Base-by-base conservation (phyloP, 139 green algal species). In the Gonium pectorale region DNA sequence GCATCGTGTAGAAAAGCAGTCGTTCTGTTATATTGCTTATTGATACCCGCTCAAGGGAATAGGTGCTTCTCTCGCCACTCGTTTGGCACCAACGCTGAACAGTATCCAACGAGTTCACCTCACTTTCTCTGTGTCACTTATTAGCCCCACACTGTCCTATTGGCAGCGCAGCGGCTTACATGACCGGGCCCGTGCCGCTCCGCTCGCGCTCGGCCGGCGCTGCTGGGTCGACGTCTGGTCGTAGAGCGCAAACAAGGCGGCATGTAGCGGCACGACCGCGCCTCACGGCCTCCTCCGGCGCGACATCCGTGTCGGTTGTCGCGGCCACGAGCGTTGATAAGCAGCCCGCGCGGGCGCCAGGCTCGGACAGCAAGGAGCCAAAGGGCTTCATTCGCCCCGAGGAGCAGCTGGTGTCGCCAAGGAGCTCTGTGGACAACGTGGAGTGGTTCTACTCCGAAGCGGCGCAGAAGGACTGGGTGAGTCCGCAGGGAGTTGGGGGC, bases 401-500 rank as follows among this genome's bases (percentile, higher is more conserved):
- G 8, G 70, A 44, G 29, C 19, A 64, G 33, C 70, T 79, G 49
- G 70, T 66, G 31, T 31, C 70, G 33, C 70, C 70, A 11, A 46
- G 70, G n/a, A 66, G 49, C 35, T 33, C 13, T 4, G 31, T 49
- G 31, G 49, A 64, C n/a, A 66, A 43, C 70, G 66, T 35, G 27
- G 59, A 82, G 4, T 82, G 75, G 75, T 82, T 82, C 56, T 82
- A 82, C 75, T 72, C 59, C 4, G 75, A 82, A 35, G 29, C 59
- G 13, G 75, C 59, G 1, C 75, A 82, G 46, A 26, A n/a, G 59
- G 75, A 82, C n/a, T 82, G 75, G 75, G 75, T 82, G 22, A 62
- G 72, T n/a, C n/a, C n/a, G n/a, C n/a, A n/a, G n/a, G n/a, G n/a
- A n/a, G n/a, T n/a, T n/a, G n/a, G n/a, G n/a, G n/a, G n/a, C n/a